These are phyloP conservation scores for Collybiopsis confluens DNA, from an alignment of 768 basidiomycete species.

Conservation along the genomic window DNA sequence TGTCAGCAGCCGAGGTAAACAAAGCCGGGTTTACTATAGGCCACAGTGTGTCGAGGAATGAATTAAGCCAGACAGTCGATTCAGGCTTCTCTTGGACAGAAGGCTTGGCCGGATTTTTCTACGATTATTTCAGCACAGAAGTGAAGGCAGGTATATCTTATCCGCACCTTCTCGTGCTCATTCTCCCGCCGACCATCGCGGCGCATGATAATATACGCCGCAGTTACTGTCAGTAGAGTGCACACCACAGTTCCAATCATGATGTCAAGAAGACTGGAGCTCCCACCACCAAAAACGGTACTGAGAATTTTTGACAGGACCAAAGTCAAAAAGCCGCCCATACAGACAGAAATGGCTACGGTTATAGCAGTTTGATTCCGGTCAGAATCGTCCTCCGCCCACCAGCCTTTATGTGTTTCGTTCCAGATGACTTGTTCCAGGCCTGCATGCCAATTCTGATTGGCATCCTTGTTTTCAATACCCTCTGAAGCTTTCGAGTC, in stretches of 20 bases:
- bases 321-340: slow-evolving; percentile 6
- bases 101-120: slow-evolving; percentile 2
- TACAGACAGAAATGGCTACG: slow-evolving; percentile 6
- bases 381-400: slow-evolving; percentile 28
- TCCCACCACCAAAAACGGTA: background rate
- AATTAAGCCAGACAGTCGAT: slow-evolving; percentile 58
- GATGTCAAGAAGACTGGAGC: background rate
- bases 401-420: slow-evolving; percentile 26
- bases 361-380: slow-evolving; percentile 7
- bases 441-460: slow-evolving; percentile 14
- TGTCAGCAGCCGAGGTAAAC: slow-evolving; percentile 54
- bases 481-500: slow-evolving; percentile 3
- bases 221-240: background rate
- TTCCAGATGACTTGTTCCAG: slow-evolving; percentile 27
- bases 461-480: background rate
- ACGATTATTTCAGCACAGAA: background rate
- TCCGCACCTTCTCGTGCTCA: background rate
- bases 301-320: slow-evolving; percentile 6
- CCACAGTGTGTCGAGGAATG: slow-evolving; percentile 60
- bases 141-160: slow-evolving; percentile 4
- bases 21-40: slow-evolving; percentile 70
- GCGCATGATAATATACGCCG: background rate
- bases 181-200: background rate
- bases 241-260: background rate
- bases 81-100: slow-evolving; percentile 23